phyloP scores from a whole-genome alignment of 305 asterid genomes.

The Fraxinus ornus region DNA sequence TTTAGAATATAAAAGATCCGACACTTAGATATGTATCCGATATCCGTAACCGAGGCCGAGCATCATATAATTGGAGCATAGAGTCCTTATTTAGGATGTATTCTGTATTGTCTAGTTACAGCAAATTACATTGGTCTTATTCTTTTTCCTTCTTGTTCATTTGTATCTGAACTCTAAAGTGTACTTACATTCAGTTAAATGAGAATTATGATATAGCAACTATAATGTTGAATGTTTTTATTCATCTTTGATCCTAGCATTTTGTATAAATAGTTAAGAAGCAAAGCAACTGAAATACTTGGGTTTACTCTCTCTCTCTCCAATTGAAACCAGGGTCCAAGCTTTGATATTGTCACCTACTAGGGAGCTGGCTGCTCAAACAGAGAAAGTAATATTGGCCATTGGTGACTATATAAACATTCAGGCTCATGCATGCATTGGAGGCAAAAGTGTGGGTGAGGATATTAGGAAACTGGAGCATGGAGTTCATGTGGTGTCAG shows the following conservation, averaged over 20 bases:
- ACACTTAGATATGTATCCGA: no score
- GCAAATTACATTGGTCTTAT: background rate
- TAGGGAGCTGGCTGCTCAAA: conserved; percentile 90
- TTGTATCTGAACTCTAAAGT: background rate
- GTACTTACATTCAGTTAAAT: background rate
- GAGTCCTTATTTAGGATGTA: background rate
- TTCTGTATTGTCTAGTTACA: background rate
- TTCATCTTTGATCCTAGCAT: background rate
- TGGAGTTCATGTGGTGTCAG: conserved; percentile 95
- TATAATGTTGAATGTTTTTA: background rate
- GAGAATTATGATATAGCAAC: background rate
- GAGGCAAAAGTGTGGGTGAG: conserved; percentile 92
- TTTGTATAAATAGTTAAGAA: background rate
- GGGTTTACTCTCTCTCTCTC: background rate
- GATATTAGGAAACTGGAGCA: conserved; percentile 85
- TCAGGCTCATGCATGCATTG: conserved; percentile 89
- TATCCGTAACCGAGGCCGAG: no score
- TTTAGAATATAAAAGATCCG: no score
- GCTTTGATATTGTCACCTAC: conserved; percentile 92
- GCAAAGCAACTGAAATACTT: background rate
- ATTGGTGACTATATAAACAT: conserved; percentile 75
- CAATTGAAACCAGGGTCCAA: conserved; percentile 56
- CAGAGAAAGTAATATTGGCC: conserved; percentile 80
- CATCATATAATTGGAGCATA: background rate
- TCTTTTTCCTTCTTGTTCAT: background rate